A percentile compares a stretch with the other conserved stretches of the same genome.
Conservation (phyloP, 2,329 filamentous ascomycete genomes). For the Sporothrix brunneoviolacea region DNA sequence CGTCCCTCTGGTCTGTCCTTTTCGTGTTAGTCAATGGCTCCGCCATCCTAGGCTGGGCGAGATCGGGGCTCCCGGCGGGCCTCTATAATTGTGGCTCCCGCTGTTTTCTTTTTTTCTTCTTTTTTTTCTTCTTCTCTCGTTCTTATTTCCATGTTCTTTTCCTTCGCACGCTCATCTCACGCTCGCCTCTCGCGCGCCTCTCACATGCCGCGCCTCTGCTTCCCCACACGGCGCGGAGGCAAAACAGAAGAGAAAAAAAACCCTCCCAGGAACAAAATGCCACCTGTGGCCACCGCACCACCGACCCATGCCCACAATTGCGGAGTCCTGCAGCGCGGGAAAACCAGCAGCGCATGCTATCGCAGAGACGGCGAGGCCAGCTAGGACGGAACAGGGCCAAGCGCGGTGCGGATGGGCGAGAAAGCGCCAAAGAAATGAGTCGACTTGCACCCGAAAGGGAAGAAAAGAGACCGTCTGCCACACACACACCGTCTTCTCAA, state of each 20-base stretch:
- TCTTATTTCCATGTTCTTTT: background rate
- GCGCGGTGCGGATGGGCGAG: too few species aligned
- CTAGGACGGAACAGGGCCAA: too few species aligned
- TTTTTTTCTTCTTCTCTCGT: background rate
- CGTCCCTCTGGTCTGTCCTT: background rate
- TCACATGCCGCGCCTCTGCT: background rate
- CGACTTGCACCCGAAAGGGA: too few species aligned
- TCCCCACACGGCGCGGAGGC: conserved; percentile 10
- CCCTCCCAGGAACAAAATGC: background rate
- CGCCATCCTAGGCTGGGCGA: too few species aligned
- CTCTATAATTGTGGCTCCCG: too few species aligned
- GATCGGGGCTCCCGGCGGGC: conserved; percentile 5
- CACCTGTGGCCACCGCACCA: too few species aligned
- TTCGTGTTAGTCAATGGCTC: too few species aligned
- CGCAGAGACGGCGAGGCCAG: too few species aligned
- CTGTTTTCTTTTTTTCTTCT: background rate
- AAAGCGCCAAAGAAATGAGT: too few species aligned
- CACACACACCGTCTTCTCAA: background rate
- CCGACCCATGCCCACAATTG: conserved; percentile 6
- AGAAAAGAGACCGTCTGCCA: too few species aligned
- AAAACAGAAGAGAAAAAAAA: background rate
- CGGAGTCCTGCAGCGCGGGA: conserved; percentile 1
- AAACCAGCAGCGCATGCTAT: background rate
- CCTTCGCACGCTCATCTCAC: background rate
- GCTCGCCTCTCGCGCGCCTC: too few species aligned